phyloP scores from a whole-genome alignment of 2,329 filamentous ascomycete species.

The Calonectria fujianensis region DNA sequence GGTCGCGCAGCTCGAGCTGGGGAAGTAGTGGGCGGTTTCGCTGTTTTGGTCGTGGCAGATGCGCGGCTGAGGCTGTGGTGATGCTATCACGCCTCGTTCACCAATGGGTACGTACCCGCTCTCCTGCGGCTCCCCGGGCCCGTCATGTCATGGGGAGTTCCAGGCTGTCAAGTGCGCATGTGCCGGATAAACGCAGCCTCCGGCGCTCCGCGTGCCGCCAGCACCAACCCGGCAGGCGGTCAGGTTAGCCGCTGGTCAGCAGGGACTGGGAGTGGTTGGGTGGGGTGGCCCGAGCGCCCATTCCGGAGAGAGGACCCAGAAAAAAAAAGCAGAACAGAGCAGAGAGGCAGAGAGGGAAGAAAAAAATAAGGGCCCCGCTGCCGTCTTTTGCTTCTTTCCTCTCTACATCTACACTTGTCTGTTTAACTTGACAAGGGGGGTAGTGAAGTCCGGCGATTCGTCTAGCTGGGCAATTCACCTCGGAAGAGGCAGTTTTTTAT shows the following conservation, averaged over 20 bases:
- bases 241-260: slow-evolving; percentile 44
- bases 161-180: slow-evolving; percentile 35
- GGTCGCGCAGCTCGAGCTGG: slow-evolving; percentile 16
- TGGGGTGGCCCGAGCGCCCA: slow-evolving; percentile 39
- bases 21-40: background rate
- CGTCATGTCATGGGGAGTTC: slow-evolving; percentile 31
- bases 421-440: background rate
- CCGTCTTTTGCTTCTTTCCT: slow-evolving; percentile 43
- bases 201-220: slow-evolving; percentile 1
- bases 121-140: background rate
- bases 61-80: slow-evolving; percentile 51
- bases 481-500: background rate
- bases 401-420: slow-evolving; percentile 36
- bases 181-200: slow-evolving; percentile 43
- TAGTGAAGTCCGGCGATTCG: slow-evolving; percentile 3
- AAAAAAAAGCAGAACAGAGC: slow-evolving; percentile 46
- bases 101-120: slow-evolving; percentile 49
- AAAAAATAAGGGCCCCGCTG: slow-evolving; percentile 48
- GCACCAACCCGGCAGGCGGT: slow-evolving; percentile 45
- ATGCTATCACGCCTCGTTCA: slow-evolving; percentile 50
- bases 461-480: slow-evolving; percentile 12
- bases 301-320: slow-evolving; percentile 37
- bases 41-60: slow-evolving; percentile 37
- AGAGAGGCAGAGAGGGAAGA: slow-evolving; percentile 40
- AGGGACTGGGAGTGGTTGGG: slow-evolving; percentile 36